phyloP scores from a whole-genome alignment of 306 rosid species.

The Inga laurina region DNA sequence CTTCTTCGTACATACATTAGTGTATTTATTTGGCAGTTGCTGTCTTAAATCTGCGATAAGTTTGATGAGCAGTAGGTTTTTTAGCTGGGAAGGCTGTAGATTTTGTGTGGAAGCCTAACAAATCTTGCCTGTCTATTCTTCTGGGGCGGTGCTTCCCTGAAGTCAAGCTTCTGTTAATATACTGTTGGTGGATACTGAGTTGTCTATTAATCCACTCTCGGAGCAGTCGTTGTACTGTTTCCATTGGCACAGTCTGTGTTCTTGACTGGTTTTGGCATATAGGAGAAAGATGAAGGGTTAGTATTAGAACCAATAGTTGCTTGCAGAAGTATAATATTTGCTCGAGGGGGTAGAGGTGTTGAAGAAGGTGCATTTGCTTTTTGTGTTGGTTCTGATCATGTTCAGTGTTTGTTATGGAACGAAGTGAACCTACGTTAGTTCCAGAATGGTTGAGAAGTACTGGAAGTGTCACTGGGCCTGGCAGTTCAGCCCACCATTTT shows the following conservation, averaged over 20 bases:
- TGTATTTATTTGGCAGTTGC: slow-evolving; percentile 23
- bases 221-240: slow-evolving; percentile 9
- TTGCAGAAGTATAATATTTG: slow-evolving; percentile 22
- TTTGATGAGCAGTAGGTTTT: slow-evolving; percentile 34
- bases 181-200: slow-evolving; percentile 15
- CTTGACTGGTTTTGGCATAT: neutral
- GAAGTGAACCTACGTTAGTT: slow-evolving; percentile 95
- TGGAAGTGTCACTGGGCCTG: slow-evolving; percentile 83
- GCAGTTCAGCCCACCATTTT: slow-evolving; percentile 85
- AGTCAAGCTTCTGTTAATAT: neutral
- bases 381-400: slow-evolving; percentile 67
- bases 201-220: slow-evolving; percentile 5
- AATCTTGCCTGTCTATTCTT: neutral
- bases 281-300: slow-evolving; percentile 9
- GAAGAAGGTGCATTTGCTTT: slow-evolving; percentile 44
- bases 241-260: neutral
- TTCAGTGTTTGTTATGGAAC: slow-evolving; percentile 88
- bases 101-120: neutral
- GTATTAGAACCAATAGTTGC: slow-evolving; percentile 7
- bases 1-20: neutral
- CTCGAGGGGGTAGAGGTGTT: slow-evolving; percentile 42
- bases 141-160: neutral
- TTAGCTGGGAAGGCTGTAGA: slow-evolving; percentile 1
- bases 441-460: slow-evolving; percentile 98
- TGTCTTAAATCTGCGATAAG: slow-evolving; percentile 9